phyloP scores from a whole-genome alignment of 1,284 basidiomycete species.

The Cryptococcus sp. region DNA sequence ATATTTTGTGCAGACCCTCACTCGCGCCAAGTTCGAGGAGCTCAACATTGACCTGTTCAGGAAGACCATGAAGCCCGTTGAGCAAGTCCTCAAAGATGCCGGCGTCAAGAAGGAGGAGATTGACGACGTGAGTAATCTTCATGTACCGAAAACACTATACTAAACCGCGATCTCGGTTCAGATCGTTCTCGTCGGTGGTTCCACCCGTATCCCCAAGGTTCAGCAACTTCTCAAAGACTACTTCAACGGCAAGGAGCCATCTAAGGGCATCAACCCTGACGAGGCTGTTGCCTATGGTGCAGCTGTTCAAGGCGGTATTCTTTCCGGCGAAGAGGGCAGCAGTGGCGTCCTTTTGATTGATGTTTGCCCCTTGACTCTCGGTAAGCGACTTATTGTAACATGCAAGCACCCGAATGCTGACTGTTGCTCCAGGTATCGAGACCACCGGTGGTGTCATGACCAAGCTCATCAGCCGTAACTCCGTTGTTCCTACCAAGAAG shows the following conservation, averaged over 20 bases:
- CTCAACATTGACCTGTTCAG: constrained; percentile 98
- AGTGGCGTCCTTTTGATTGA: constrained; percentile 86
- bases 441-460: constrained; percentile 98
- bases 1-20: constrained; percentile 60
- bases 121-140: constrained; percentile 67
- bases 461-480: constrained; percentile 88
- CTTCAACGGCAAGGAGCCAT: constrained; percentile 97
- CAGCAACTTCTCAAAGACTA: constrained; percentile 97
- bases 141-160: background rate
- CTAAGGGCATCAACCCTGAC: constrained; percentile 95
- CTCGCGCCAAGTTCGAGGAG: constrained; percentile 98
- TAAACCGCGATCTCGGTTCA: constrained; percentile 16
- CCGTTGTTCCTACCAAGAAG: constrained; percentile 97
- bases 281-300: constrained; percentile 96
- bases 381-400: constrained; percentile 43
- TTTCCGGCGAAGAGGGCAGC: constrained; percentile 76
- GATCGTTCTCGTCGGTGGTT: constrained; percentile 84
- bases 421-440: constrained; percentile 65
- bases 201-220: constrained; percentile 98
- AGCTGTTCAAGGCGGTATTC: constrained; percentile 95
- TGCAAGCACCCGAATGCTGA: background rate
- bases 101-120: constrained; percentile 97
- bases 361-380: constrained; percentile 89
- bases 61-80: constrained; percentile 99
- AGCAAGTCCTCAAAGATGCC: constrained; percentile 97